These are phyloP conservation scores for Cladophialophora bantiana DNA, from an alignment of 2,329 filamentous ascomycete species.

Conservation along the genomic window DNA sequence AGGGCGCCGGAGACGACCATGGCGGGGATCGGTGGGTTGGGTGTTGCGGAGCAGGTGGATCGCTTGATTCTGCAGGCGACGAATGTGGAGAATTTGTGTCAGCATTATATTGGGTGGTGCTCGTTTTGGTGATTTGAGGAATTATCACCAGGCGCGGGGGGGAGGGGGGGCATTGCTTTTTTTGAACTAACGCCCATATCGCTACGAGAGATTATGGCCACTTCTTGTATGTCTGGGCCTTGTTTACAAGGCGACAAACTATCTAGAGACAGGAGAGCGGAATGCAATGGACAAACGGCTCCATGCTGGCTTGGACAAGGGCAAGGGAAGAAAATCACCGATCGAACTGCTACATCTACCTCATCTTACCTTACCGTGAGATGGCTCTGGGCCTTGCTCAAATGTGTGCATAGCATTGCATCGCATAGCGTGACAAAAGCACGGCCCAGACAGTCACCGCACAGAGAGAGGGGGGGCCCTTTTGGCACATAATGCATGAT, in stretches of 20 bases:
- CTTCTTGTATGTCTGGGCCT: background rate
- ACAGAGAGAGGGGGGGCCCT: no score
- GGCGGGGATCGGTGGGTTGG: conserved; percentile 62
- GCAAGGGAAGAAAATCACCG: background rate
- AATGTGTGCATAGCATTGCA: background rate
- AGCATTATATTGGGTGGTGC: conserved; percentile 99
- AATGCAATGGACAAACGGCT: background rate
- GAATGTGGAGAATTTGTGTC: conserved; percentile 94
- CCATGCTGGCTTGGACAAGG: background rate
- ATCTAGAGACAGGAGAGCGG: background rate
- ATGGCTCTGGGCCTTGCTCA: background rate
- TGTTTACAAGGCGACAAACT: background rate
- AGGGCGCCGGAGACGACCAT: conserved; percentile 32
- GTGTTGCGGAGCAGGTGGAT: conserved; percentile 87
- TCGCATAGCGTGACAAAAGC: background rate
- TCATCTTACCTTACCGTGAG: background rate
- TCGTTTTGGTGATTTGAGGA: conserved; percentile 79
- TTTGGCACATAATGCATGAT: no score
- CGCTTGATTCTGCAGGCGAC: conserved; percentile 94
- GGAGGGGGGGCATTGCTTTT: background rate
- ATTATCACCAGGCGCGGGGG: no score
- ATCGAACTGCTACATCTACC: background rate
- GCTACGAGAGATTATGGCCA: background rate
- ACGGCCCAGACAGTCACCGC: background rate
- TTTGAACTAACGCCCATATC: background rate